Percentiles rank a stretch among this genome's conserved stretches.
These are phyloP conservation scores for Aspergillus latus DNA, from an alignment of 2,329 filamentous ascomycete genomes.

Conservation along the genomic window DNA sequence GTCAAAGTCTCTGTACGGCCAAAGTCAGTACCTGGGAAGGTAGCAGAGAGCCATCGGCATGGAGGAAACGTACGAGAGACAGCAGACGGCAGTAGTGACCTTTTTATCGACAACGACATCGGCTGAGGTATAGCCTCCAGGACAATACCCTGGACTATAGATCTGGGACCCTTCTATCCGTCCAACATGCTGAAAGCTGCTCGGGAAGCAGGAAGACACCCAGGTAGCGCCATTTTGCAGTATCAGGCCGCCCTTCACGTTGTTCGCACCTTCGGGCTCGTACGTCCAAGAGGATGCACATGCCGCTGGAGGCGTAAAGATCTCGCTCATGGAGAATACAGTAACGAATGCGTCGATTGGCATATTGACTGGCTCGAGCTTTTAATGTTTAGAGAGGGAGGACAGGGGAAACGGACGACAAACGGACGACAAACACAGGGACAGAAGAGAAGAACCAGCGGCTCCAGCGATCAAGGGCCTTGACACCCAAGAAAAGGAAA, in stretches of 20 bases:
- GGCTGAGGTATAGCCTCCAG: conserved; percentile 27
- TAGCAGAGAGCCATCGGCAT: neutral
- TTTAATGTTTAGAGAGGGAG: too few relatives aligned
- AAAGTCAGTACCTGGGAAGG: neutral
- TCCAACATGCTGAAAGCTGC: conserved; percentile 18
- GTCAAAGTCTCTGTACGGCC: conserved; percentile 1
- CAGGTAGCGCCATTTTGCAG: conserved; percentile 21
- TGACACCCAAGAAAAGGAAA: neutral
- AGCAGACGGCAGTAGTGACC: conserved; percentile 29
- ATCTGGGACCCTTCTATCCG: conserved; percentile 13
- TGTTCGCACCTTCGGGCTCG: conserved; percentile 19
- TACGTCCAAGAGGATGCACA: conserved; percentile 26
- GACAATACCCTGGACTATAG: conserved; percentile 29
- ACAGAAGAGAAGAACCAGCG: neutral
- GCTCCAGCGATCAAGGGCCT: neutral
- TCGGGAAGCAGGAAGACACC: conserved; percentile 11
- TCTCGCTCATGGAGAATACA: conserved; percentile 1
- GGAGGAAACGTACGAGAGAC: conserved; percentile 20
- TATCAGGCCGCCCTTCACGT: conserved; percentile 19
- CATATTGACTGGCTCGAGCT: neutral
- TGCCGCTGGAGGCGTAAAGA: conserved; percentile 24
- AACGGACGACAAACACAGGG: too few relatives aligned
- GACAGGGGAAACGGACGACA: neutral
- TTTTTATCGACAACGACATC: conserved; percentile 17
- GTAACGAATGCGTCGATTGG: neutral